A percentile compares a stretch with the other conserved stretches of the same genome.
Evolutionary conservation across 495 filamentous ascomycete species (phyloP).

Genomic region (Penicillium macrosclerotiorum): DNA sequence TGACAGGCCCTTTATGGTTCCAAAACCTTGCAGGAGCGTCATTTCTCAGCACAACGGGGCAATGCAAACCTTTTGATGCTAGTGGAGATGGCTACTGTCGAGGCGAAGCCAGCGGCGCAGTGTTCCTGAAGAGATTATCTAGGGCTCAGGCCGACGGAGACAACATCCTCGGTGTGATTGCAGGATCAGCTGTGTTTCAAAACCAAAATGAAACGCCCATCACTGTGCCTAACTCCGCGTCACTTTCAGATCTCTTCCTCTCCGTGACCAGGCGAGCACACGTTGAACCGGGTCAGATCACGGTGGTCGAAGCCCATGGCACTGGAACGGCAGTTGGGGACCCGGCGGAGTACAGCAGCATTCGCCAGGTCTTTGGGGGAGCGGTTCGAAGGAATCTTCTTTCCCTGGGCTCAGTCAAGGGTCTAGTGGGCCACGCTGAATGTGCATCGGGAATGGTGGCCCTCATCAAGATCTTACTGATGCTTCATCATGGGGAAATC

Average conservation of each 20-base stretch:
- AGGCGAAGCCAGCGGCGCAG: conserved; percentile 31
- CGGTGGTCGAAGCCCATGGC: conserved; percentile 30
- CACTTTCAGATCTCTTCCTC: conserved; percentile 27
- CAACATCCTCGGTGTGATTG: conserved; percentile 59
- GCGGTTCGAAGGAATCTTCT: neutral
- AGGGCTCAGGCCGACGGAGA: conserved; percentile 61
- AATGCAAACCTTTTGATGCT: conserved; percentile 61
- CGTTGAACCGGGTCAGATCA: conserved; percentile 13
- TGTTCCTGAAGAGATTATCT: conserved; percentile 54
- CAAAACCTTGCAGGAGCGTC: conserved; percentile 37
- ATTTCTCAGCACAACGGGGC: conserved; percentile 46
- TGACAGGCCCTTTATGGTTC: conserved; percentile 24
- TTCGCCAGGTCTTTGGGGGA: neutral
- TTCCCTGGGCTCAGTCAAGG: neutral
- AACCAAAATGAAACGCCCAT: conserved; percentile 60
- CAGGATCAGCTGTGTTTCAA: conserved; percentile 57
- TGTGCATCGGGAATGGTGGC: neutral
- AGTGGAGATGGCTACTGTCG: conserved; percentile 38
- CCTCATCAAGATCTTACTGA: conserved; percentile 35
- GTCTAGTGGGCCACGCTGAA: neutral
- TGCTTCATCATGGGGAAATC: conserved; percentile 28
- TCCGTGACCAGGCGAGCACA: conserved; percentile 2
- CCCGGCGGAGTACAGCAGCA: neutral
- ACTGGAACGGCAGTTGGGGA: neutral
- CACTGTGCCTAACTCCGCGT: conserved; percentile 44